Base-by-base conservation (phyloP, 257 asterid species). In the Schizonepeta tenuifolia region DNA sequence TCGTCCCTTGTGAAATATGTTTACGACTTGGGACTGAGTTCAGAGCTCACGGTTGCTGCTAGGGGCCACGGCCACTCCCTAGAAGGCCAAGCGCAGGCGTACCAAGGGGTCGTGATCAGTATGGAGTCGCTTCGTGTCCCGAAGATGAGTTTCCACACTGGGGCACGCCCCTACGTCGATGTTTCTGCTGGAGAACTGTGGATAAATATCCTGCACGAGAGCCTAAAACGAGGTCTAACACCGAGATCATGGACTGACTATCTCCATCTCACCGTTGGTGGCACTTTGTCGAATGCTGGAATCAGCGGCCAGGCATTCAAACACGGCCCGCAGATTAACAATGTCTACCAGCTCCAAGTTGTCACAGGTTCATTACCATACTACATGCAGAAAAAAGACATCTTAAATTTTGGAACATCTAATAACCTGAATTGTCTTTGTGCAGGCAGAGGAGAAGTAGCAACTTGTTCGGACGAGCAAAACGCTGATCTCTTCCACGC, bases 161-260 rank as follows among this genome's bases (percentile, higher is more conserved):
- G 93, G 50, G 65, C 76, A 54, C 33, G 35, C 21, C 87, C 96
- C 3, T 87, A 74, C 58, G 95, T 90, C n/a, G 97, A 95, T 73
- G 97, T 86, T 7, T 90, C 95, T 6, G 97, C 86, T 0, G 99
- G 99, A 9, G 92, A 88, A 51, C 90, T 90, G 3, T 95, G 99
- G 99, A 90, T 95, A 43, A 70, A 88, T 53, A 80, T 95, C 65
- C 84, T 92, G 88, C 90, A 83, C 75, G 93, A 87, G 75, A 82
- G 96, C 56, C 87, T 91, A 59, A 83, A 88, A 79, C 79, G 69
- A 44, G 99, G 98, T 8, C 81, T 95, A 9, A 56, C 99, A 0
- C 99, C 99, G 12, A 87, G 86, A 71, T 95, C 98, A 3, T 95
- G 99, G 98, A 95, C 98, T 2, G 96, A 92, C 77, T 95, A 95